Base-by-base conservation (phyloP, 2,329 filamentous ascomycete species). In the Aspergillus clavatus region DNA sequence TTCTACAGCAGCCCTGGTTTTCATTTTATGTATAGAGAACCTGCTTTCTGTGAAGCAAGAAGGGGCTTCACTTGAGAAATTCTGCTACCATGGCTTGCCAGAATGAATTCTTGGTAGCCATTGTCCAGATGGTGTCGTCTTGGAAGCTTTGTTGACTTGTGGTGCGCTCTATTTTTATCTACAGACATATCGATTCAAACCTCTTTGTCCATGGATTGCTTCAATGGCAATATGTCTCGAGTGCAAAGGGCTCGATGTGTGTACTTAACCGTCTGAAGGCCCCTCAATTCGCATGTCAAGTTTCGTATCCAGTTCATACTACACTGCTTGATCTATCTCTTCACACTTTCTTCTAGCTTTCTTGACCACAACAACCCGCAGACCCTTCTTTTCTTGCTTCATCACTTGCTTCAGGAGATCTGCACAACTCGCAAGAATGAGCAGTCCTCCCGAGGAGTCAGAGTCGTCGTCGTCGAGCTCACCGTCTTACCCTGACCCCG, bases 361-460 rank as follows among this genome's bases (percentile, higher is more conserved):
- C 10, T 19, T 35, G 3, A 33, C 29, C 18, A 35, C 31, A 54
- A 43, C 23, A 37, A 52, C 14, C 24, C 8, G 4, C 23, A 24
- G n/a, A n/a, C n/a, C 23, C 23, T 24, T 24, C 23, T 24, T 24
- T 24, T 14, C 45, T 56, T 16, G 29, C 41, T 1, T n/a, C n/a
- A n/a, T n/a, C n/a, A n/a, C n/a, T n/a, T n/a, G n/a, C n/a, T n/a
- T n/a, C n/a, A n/a, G n/a, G n/a, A n/a, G n/a, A n/a, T n/a, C n/a
- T n/a, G n/a, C n/a, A n/a, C n/a, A n/a, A n/a, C n/a, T n/a, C n/a
- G n/a, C n/a, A n/a, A n/a, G n/a, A n/a, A n/a, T n/a, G n/a, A n/a
- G n/a, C n/a, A 40, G 47, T 28, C 46, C 54, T 19, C 51, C 54
- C 10, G 16, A 31, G 1, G 42, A 51, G 16, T 57, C 23, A 8